These are phyloP conservation scores for Cryptococcus amylolentus DNA, from an alignment of 1,284 basidiomycete genomes.

Conservation along the genomic window DNA sequence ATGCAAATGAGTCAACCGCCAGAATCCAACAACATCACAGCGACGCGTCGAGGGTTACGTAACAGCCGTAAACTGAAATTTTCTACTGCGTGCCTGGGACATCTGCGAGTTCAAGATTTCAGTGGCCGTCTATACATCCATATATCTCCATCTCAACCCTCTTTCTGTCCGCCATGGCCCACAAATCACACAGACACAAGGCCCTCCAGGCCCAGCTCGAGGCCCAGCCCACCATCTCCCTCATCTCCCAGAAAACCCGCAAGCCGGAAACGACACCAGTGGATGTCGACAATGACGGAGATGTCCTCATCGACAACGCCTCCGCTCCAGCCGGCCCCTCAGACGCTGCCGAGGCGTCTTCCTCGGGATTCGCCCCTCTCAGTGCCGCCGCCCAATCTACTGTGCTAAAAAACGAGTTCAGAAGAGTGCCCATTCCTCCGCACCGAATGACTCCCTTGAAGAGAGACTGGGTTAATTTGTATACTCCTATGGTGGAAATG, in stretches of 20 bases:
- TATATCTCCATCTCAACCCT: neutral
- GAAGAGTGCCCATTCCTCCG: slow-evolving; percentile 84
- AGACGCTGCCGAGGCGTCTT: slow-evolving; percentile 18
- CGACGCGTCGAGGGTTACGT: too few relatives aligned
- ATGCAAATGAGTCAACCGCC: neutral
- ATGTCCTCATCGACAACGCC: slow-evolving; percentile 26
- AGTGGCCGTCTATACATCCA: too few relatives aligned
- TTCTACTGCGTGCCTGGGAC: neutral
- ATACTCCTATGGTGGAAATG: slow-evolving; percentile 92
- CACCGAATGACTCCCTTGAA: slow-evolving; percentile 97
- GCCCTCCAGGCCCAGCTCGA: slow-evolving; percentile 49
- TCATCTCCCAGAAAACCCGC: slow-evolving; percentile 31
- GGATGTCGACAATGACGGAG: slow-evolving; percentile 30
- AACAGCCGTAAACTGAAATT: neutral
- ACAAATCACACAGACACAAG: slow-evolving; percentile 51
- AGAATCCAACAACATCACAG: neutral
- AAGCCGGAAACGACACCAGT: slow-evolving; percentile 19
- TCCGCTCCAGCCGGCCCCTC: slow-evolving; percentile 1
- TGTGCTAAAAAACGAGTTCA: slow-evolving; percentile 66
- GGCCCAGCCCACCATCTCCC: slow-evolving; percentile 41
- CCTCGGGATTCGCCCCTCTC: slow-evolving; percentile 46
- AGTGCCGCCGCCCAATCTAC: slow-evolving; percentile 25
- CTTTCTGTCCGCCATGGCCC: slow-evolving; percentile 32
- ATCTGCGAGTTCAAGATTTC: neutral
- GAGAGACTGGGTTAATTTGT: slow-evolving; percentile 96